Percentiles rank a stretch among this genome's conserved stretches.
Conservation (phyloP, 148 eudicot species). For the Fagopyrum tataricum region DNA sequence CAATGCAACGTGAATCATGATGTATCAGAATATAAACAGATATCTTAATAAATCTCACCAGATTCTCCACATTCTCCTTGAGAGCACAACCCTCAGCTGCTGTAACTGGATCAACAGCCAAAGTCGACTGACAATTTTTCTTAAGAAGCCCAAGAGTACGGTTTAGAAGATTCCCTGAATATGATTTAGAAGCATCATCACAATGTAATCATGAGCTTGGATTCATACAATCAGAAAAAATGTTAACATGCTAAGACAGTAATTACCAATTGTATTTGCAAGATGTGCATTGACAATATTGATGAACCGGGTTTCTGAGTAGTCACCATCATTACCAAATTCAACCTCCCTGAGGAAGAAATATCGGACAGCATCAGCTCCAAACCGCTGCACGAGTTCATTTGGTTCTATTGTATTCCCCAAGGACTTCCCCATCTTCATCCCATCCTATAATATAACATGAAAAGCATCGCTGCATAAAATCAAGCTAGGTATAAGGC, state of each 20-base stretch:
- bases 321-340: conserved; percentile 94
- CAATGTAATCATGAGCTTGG: neutral
- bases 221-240: conserved; percentile 6
- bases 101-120: conserved; percentile 61
- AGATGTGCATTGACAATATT: conserved; percentile 90
- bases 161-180: conserved; percentile 89
- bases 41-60: conserved; percentile 39
- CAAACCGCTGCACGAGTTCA: conserved; percentile 82
- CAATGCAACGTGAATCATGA: conserved; percentile 9
- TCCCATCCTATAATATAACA: conserved; percentile 84
- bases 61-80: conserved; percentile 67
- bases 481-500: conserved; percentile 49
- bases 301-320: conserved; percentile 95
- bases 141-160: conserved; percentile 96
- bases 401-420: conserved; percentile 96
- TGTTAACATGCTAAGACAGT: neutral
- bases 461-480: conserved; percentile 66
- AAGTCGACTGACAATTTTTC: conserved; percentile 89
- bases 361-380: conserved; percentile 93
- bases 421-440: conserved; percentile 98
- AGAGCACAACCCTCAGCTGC: conserved; percentile 88
- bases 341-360: conserved; percentile 98
- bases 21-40: neutral
- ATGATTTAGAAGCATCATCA: neutral
- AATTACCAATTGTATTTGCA: conserved; percentile 91